Evolutionary conservation across 2,329 filamentous ascomycete genomes (phyloP), one percentile per base, ranked within the genome.

Genomic region (Hawksworthiomyces lignivorus): DNA sequence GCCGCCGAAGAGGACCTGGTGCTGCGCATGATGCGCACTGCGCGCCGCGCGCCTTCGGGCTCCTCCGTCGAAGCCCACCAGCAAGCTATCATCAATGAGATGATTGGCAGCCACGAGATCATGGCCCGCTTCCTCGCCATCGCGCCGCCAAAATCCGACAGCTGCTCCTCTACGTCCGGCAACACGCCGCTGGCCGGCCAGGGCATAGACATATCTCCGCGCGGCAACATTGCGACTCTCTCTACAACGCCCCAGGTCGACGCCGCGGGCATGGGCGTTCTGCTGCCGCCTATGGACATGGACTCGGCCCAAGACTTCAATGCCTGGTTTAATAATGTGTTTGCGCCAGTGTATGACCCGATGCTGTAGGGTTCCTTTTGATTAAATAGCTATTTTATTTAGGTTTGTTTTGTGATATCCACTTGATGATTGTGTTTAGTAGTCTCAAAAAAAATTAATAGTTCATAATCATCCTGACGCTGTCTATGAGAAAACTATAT

Each of bases 301-400:
- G 39, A 43, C 10, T 12, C 40, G 17, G 35, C 33, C 8, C 40
- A 39, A 7, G 41, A 46, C 30, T 46, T 46, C 44, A 41, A 44
- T 12, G 31, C 26, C 5, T 46, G 44, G 44, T 48, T 48, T 26
- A 44, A 46, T 27, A 30, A 46, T 3, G 39, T 48, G 6, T 48
- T 48, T 35, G 44, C 39, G 3, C 30, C 41, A 1, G 35, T 38
- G 18, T 43, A 38, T n/a, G 35, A 43, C 6, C 33, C 39, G 4
- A 9, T 41, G n/a, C 7, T 36, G 14, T n/a, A n/a, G n/a, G n/a
- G n/a, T n/a, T n/a, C n/a, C n/a, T n/a, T n/a, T n/a, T 41, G 27
- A 27, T 9, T 5, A n/a, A 29, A 7, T 19, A 12, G 19, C 7
- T 4, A 75, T 4, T 10, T 32, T 32, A 6, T 18, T n/a, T n/a